These are phyloP conservation scores for Harringtonia lauricola DNA, from an alignment of 2,329 filamentous ascomycete species.

Conservation along the genomic window DNA sequence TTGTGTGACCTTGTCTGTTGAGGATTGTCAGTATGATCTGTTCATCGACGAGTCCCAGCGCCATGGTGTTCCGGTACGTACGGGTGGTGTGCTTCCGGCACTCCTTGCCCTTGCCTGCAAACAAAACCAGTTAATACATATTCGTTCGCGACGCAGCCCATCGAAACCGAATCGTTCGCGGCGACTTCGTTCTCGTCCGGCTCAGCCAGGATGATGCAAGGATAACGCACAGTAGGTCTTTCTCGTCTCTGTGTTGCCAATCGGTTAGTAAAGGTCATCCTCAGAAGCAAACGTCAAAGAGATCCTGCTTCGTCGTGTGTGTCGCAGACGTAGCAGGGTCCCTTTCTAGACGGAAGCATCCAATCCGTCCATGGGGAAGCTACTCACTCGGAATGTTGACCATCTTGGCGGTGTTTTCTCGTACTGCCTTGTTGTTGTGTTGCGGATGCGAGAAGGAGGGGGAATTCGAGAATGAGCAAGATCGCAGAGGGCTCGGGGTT, in stretches of 20 bases:
- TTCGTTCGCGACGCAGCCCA: no score
- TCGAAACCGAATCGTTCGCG: background rate
- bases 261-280: conserved; percentile 7
- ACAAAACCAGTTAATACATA: conserved; percentile 6
- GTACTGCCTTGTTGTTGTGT: conserved; percentile 5
- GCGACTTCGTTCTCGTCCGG: background rate
- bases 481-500: background rate
- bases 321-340: no score
- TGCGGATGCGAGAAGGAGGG: background rate
- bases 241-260: conserved; percentile 11
- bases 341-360: background rate
- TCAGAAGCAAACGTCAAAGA: no score
- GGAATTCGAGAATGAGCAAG: background rate
- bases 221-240: conserved; percentile 14
- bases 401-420: conserved; percentile 26
- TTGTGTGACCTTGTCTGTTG: conserved; percentile 62
- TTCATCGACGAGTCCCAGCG: no score
- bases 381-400: conserved; percentile 64
- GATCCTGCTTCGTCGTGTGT: no score
- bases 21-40: background rate
- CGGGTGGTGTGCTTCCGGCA: conserved; percentile 64
- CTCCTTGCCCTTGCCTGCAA: conserved; percentile 65
- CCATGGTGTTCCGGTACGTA: no score
- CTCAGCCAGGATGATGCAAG: background rate
- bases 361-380: background rate